Conservation (phyloP, 2,329 filamentous ascomycete genomes). For the Trichoderma hamatum region DNA sequence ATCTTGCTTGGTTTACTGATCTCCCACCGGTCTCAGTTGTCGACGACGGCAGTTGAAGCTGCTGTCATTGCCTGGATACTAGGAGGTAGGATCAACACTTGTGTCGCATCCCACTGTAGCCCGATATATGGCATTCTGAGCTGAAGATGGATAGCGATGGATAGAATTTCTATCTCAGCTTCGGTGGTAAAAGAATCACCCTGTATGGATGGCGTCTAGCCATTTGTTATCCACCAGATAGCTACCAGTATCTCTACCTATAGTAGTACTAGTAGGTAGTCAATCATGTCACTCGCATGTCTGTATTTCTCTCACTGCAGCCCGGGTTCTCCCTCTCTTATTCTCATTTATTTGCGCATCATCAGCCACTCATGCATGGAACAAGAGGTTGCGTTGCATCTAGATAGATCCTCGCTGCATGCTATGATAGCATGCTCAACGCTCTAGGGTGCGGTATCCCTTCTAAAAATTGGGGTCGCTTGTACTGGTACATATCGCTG, state of each 20-base stretch:
- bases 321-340: background rate
- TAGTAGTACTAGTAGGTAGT: too few species aligned
- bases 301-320: background rate
- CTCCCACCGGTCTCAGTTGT: background rate
- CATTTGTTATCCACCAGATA: too few species aligned
- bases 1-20: background rate
- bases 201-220: background rate
- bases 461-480: background rate
- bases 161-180: background rate
- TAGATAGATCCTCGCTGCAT: background rate
- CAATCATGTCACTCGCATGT: background rate
- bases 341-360: background rate
- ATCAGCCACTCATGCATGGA: background rate
- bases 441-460: background rate
- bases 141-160: background rate
- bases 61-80: background rate
- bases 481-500: conserved; percentile 23
- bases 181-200: conserved; percentile 3
- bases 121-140: background rate
- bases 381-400: background rate
- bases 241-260: background rate
- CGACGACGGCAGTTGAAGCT: background rate
- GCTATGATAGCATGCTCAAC: conserved; percentile 19
- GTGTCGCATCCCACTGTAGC: background rate
- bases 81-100: background rate